phyloP scores from a whole-genome alignment of 805 yeast genomes.

The Metschnikowia cubensis region DNA sequence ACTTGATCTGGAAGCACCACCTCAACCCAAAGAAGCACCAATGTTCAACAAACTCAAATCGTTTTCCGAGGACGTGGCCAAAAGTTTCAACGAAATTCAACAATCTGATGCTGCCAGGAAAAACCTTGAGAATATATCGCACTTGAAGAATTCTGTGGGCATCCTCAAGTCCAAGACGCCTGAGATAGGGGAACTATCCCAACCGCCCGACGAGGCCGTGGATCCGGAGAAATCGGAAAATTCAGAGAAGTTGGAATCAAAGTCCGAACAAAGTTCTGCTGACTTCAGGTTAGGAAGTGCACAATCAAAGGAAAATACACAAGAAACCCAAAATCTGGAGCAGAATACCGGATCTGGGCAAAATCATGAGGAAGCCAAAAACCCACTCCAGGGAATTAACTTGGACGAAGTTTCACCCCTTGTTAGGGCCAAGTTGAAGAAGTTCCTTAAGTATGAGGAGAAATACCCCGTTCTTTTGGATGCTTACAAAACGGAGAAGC shows the following conservation, averaged over 20 bases:
- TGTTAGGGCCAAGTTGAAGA: slow-evolving; percentile 59
- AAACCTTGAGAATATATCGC: slow-evolving; percentile 18
- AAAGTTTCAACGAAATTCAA: slow-evolving; percentile 35
- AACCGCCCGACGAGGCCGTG: slow-evolving; percentile 43
- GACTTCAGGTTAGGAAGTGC: too few species aligned
- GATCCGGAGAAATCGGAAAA: slow-evolving; percentile 7
- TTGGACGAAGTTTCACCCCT: slow-evolving; percentile 51
- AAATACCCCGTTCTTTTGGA: slow-evolving; percentile 81
- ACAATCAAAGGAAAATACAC: too few species aligned
- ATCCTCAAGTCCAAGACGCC: slow-evolving; percentile 46
- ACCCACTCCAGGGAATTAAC: slow-evolving; percentile 21
- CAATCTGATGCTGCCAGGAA: slow-evolving; percentile 12
- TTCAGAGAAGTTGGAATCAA: background rate
- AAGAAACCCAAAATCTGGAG: too few species aligned
- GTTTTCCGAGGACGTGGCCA: slow-evolving; percentile 45
- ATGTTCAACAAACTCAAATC: slow-evolving; percentile 42
- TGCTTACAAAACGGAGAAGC: slow-evolving; percentile 81
- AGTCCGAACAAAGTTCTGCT: too few species aligned
- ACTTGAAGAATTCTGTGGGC: slow-evolving; percentile 31
- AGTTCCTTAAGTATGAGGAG: slow-evolving; percentile 82
- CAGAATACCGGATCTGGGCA: background rate
- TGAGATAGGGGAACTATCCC: slow-evolving; percentile 40
- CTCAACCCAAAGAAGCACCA: background rate
- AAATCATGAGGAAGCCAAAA: background rate
- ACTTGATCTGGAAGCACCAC: background rate